phyloP scores from a whole-genome alignment of 192 early-diverging fungal species.

The Nowakowskiella sp. region DNA sequence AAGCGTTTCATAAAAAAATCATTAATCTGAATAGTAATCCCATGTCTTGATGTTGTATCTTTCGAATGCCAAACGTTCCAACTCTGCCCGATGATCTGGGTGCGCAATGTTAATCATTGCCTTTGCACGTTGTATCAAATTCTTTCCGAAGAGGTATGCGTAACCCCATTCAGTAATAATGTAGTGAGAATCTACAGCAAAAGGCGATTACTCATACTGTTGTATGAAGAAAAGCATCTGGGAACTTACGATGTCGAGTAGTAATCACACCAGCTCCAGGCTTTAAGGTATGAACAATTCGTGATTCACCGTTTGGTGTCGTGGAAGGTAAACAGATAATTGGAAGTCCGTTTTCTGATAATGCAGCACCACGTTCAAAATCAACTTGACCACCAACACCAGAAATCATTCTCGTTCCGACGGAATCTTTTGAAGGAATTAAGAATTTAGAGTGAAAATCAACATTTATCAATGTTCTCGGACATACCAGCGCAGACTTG shows the following conservation, averaged over 20 bases:
- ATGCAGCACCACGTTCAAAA: constrained; percentile 44
- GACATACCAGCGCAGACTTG: constrained; percentile 36
- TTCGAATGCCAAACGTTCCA: constrained; percentile 36
- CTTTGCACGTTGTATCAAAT: constrained; percentile 36
- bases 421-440: constrained; percentile 29
- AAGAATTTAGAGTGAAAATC: too few relatives aligned
- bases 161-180: constrained; percentile 40
- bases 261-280: constrained; percentile 38
- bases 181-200: constrained; percentile 28
- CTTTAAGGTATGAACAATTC: constrained; percentile 31
- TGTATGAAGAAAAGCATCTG: background rate
- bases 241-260: constrained; percentile 27
- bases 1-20: too few relatives aligned
- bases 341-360: constrained; percentile 34
- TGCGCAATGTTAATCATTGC: constrained; percentile 43
- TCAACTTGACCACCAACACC: constrained; percentile 48
- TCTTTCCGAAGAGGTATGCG: constrained; percentile 41
- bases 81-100: constrained; percentile 32
- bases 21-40: too few relatives aligned
- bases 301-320: constrained; percentile 22
- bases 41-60: constrained; percentile 21
- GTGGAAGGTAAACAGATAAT: constrained; percentile 41
- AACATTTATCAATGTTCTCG: too few relatives aligned
- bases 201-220: constrained; percentile 7
- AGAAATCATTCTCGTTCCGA: constrained; percentile 33